Evolutionary conservation across 148 eudicot genomes (phyloP).

Genomic region (Chenopodium suecicum): DNA sequence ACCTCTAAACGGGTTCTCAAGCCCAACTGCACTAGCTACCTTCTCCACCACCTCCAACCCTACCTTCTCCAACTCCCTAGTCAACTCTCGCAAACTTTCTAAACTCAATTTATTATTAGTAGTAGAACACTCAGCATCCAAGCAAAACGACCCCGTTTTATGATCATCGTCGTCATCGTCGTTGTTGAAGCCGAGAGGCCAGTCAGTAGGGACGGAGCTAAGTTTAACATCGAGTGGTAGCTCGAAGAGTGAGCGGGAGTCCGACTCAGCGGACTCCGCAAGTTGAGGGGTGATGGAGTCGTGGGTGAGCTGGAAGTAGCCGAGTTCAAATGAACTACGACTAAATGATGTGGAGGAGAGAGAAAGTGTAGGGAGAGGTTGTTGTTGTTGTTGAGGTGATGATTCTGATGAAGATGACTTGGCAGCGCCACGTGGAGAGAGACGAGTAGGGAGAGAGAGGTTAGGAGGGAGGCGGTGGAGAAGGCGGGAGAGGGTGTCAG

Average conservation of each 20-base stretch:
- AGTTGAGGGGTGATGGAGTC: constrained; percentile 49
- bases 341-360: constrained; percentile 33
- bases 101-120: constrained; percentile 32
- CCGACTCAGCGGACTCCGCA: constrained; percentile 56
- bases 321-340: constrained; percentile 32
- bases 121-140: constrained; percentile 37
- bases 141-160: constrained; percentile 41
- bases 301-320: constrained; percentile 64
- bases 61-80: constrained; percentile 52
- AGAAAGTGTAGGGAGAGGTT: constrained; percentile 28
- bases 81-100: constrained; percentile 45
- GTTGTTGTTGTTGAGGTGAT: neutral
- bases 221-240: constrained; percentile 36
- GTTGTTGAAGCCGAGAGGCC: constrained; percentile 60
- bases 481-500: constrained; percentile 45
- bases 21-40: constrained; percentile 47
- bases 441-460: constrained; percentile 62
- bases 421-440: constrained; percentile 35
- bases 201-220: constrained; percentile 40
- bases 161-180: constrained; percentile 30
- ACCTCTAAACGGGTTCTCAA: constrained; percentile 40
- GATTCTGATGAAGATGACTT: neutral
- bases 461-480: constrained; percentile 76
- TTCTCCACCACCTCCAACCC: constrained; percentile 54
- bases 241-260: constrained; percentile 48